These are phyloP conservation scores for Lentinula detonsa DNA, from an alignment of 768 basidiomycete species.

Conservation along the genomic window DNA sequence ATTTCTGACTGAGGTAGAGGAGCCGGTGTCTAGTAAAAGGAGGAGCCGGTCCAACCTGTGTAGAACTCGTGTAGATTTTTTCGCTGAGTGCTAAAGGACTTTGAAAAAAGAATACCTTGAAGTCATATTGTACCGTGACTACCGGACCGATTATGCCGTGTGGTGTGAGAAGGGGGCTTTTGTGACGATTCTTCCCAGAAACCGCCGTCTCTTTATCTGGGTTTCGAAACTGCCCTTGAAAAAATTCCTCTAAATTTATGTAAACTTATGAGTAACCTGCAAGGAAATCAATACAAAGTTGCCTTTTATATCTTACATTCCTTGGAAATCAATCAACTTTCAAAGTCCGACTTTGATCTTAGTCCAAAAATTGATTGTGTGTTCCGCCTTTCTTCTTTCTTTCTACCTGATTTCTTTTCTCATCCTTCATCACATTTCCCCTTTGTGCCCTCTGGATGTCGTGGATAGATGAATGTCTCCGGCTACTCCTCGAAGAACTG, in stretches of 20 bases:
- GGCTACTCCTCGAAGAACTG: not conserved
- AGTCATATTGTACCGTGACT: constrained; percentile 53
- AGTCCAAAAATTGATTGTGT: not conserved
- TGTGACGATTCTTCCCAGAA: constrained; percentile 33
- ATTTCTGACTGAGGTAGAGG: constrained; percentile 79
- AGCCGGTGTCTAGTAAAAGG: constrained; percentile 91
- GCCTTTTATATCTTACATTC: not conserved
- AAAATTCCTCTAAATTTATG: not conserved
- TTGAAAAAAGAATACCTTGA: constrained; percentile 48
- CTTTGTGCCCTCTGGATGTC: not conserved
- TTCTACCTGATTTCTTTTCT: not conserved
- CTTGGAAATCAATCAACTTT: not conserved
- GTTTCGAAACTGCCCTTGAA: not conserved
- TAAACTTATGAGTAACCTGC: not conserved
- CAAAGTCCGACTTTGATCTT: not conserved
- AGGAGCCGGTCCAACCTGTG: constrained; percentile 94
- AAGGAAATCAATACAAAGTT: not conserved
- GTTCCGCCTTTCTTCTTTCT: not conserved
- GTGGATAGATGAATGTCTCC: not conserved
- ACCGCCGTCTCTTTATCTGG: constrained; percentile 44
- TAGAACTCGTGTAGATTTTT: not conserved
- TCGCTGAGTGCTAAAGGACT: constrained; percentile 7
- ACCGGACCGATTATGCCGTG: constrained; percentile 29
- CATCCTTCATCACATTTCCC: not conserved
- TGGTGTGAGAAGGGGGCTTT: constrained; percentile 39